Evolutionary conservation across 805 yeast genomes (phyloP), one percentile per base, ranked within the genome.

Genomic region (Yarrowia hollandica): DNA sequence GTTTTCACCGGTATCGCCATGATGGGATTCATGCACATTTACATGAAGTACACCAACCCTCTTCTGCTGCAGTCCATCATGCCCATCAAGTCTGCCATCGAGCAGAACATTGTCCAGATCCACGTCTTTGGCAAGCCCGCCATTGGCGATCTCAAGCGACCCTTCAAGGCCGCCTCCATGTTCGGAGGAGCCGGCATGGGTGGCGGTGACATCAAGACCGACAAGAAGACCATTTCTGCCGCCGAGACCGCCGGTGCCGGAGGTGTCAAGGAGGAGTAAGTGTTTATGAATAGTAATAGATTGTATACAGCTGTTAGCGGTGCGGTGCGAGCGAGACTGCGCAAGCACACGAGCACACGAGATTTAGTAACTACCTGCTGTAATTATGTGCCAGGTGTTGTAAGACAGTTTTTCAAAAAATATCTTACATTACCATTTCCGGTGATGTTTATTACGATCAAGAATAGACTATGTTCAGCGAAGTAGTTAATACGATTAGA

Each of bases 1-100:
- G 82, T 90, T 65, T 84, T 86, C 79, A 88, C 95, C 64, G 87
- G 95, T 64, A 71, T 91, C 66, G 97, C 96, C 68, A 90, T 94
- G 96, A 91, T 94, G 91, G 96, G 86, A 22, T 88, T 92, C 84
- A 91, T 92, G 98, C 99, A 94, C 75, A 70, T 94, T 63, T 92
- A 92, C 83, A 83, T 94, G 95, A 87, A 90, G 76, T 94, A 90
- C 81, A 90, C 97, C 74, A 90, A 94, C 77, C 99, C 99, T 62
- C 82, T 94, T 72, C 84, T 94, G 66, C 87, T 92, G 90, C 98
- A 94, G 79, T 84, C 91, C 64, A 82, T 94, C 67, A 82, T 95
- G 57, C 92, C 97, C 56, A 77, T 94, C 68, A 94, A 94, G 82
- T 77, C 88, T 66, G 96, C 96, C 46, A 75, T 90, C 60, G 98